phyloP scores from a whole-genome alignment of 2,329 filamentous ascomycete genomes.

The Hymenoscyphus occultus region DNA sequence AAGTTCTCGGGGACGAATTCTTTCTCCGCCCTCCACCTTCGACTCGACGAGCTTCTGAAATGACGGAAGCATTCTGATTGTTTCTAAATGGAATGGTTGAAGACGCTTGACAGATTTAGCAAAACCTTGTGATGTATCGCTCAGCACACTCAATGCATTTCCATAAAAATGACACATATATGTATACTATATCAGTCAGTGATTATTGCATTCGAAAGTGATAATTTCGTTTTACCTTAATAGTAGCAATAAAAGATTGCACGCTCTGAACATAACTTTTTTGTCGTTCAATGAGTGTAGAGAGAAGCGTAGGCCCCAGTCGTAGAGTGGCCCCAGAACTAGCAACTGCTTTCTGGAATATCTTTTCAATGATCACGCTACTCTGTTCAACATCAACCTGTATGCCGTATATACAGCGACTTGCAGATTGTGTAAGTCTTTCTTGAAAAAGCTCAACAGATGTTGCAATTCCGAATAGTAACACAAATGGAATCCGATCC shows the following conservation, averaged over 20 bases:
- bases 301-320: constrained; percentile 62
- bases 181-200: constrained; percentile 55
- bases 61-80: constrained; percentile 65
- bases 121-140: constrained; percentile 39
- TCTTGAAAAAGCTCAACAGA: constrained; percentile 78
- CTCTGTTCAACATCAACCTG: constrained; percentile 78
- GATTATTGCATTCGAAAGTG: neutral
- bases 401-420: constrained; percentile 63
- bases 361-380: constrained; percentile 66
- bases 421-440: constrained; percentile 65
- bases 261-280: constrained; percentile 75
- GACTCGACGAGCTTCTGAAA: constrained; percentile 57
- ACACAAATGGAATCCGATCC: constrained; percentile 71
- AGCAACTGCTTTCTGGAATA: constrained; percentile 65
- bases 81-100: constrained; percentile 61
- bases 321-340: constrained; percentile 54
- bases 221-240: constrained; percentile 52
- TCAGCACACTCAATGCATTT: constrained; percentile 67
- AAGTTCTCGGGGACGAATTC: constrained; percentile 47
- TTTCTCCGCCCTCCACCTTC: constrained; percentile 43
- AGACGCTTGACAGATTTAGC: constrained; percentile 36
- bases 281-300: constrained; percentile 66
- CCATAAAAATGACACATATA: constrained; percentile 87
- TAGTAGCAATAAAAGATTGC: constrained; percentile 65
- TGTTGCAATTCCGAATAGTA: constrained; percentile 78